These are phyloP conservation scores for Vitis amurensis DNA, from an alignment of 164 flowering plant genomes.

Conservation along the genomic window DNA sequence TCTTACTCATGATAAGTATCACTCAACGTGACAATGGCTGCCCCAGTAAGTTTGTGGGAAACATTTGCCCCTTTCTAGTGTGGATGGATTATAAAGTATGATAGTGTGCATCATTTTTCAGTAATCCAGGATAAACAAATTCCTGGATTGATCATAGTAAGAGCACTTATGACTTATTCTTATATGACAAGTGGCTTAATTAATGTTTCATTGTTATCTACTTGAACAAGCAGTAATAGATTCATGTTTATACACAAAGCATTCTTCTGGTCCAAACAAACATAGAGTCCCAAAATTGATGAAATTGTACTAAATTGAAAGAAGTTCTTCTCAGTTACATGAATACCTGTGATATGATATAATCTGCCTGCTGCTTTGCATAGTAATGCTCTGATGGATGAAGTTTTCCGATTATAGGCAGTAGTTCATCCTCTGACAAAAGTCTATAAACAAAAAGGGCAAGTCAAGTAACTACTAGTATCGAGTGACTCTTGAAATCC, in stretches of 20 bases:
- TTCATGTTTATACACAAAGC: neutral
- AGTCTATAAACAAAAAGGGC: conserved; percentile 37
- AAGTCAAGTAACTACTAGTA: neutral
- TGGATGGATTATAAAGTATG: too few relatives aligned
- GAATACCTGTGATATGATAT: conserved; percentile 78
- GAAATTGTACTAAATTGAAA: too few relatives aligned
- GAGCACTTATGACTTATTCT: too few relatives aligned
- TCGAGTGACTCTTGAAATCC: neutral
- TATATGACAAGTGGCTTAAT: too few relatives aligned
- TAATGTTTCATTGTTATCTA: too few relatives aligned
- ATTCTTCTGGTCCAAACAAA: neutral
- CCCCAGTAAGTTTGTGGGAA: too few relatives aligned
- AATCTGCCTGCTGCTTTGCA: conserved; percentile 96
- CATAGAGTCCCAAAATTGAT: neutral
- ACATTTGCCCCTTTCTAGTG: too few relatives aligned
- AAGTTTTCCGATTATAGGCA: conserved; percentile 77
- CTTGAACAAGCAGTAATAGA: neutral
- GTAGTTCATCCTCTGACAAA: conserved; percentile 69
- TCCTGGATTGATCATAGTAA: too few relatives aligned
- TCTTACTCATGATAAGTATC: neutral
- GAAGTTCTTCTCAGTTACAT: neutral
- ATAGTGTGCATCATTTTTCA: too few relatives aligned
- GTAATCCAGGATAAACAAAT: too few relatives aligned
- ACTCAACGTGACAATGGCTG: too few relatives aligned
- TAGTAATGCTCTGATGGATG: conserved; percentile 94